Evolutionary conservation across 176 grass and related monocot genomes (phyloP), one percentile per base, ranked within the genome.

Genomic region (Tuctoria greenei): DNA sequence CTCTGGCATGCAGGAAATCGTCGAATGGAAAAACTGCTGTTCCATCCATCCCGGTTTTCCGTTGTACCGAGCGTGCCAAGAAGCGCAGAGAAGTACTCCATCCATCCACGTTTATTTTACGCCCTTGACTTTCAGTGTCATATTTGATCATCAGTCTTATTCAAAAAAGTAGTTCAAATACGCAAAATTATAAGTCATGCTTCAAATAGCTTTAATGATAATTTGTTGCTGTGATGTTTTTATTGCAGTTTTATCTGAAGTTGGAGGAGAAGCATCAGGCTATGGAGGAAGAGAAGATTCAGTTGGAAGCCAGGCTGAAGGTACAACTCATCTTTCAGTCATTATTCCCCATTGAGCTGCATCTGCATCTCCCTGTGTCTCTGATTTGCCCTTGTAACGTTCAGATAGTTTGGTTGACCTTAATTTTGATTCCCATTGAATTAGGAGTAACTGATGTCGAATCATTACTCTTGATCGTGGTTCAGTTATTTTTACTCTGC

Each of bases 191-290:
- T 31, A 31, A 31, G 31, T 31, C 31, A 31, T 3, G 31, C 31
- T 31, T 31, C 31, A 31, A 31, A 31, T 31, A 31, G 3, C 31
- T 31, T 31, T 31, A 31, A 31, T 31, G 31, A 31, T 31, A 31
- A 31, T 13, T 67, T 60, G 45, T 17, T 47, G 17, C 25, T 42
- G 55, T 6, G 7, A 57, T 76, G 16, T 8, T 83, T 71, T 40
- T 11, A 0, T 69, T 86, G 14, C 73, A 94, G 91, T 98, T 77
- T 28, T 98, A 94, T 77, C 61, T 76, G 24, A 94, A 92, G 72
- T 79, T 98, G 66, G 91, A 98, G 69, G 91, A 98, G 87, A 98
- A 92, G 73, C 91, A 98, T 23, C 88, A 83, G 66, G 95, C 89
- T 64, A 72, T 92, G 79, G 88, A 94, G 73, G 95, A 89, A 66